Conservation (phyloP, 106 monocot genomes). For the Dendrobium nobile region DNA sequence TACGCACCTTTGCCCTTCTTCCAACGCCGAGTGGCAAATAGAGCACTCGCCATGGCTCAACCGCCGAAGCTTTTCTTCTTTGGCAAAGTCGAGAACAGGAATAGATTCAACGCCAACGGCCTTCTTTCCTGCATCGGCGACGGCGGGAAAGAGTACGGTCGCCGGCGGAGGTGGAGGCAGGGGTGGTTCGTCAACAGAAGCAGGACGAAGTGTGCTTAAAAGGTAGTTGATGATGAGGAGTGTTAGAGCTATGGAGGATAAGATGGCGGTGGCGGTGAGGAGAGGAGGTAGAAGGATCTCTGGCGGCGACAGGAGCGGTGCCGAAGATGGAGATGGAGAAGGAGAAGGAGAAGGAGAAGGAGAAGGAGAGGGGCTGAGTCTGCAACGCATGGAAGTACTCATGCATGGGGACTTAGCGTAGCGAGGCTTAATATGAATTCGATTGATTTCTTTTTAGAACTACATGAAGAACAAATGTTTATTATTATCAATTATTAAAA, state of each 20-base stretch:
- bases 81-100: background rate
- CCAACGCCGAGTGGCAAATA: background rate
- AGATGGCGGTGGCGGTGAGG: background rate
- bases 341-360: background rate
- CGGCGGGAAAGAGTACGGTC: background rate
- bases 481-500: no score
- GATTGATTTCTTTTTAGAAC: no score
- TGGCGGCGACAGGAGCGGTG: background rate
- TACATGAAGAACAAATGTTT: no score
- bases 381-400: background rate
- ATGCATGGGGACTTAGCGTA: no score
- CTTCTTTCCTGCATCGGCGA: background rate
- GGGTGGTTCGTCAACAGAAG: background rate
- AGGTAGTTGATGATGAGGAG: background rate
- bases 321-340: background rate
- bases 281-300: background rate
- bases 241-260: conserved; percentile 1
- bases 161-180: background rate
- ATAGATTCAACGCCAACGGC: background rate
- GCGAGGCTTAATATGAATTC: no score
- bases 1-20: background rate
- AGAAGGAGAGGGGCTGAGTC: background rate
- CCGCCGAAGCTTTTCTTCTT: background rate
- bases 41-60: background rate
- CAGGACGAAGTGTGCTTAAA: background rate